Evolutionary conservation across 176 grass and related monocot species (phyloP), one percentile per base, ranked within the genome.

Genomic region (Guadua angustifolia): DNA sequence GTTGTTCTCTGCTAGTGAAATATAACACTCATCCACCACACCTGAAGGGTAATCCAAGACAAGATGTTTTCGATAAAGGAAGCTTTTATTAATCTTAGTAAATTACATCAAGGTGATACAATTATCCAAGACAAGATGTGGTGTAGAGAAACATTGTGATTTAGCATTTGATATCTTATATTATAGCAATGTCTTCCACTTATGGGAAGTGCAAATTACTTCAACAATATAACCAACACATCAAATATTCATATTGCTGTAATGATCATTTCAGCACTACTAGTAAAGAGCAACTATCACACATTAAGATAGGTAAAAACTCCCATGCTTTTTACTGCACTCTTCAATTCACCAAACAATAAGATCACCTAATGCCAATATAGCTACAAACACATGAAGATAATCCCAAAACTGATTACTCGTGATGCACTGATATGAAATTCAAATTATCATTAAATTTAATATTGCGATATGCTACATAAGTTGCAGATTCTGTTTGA

Each of bases 401-500:
- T 38, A 67, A 73, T 21, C 35, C 3, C 7, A 57, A 73, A 51
- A 43, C 7, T 7, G 24, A 9, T 26, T 55, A 7, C 43, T 53
- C 47, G 2, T 25, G 22, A 84, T 65, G 43, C 10, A 0, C 10
- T 66, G 29, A 64, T 83, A 40, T 17, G 19, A 49, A 55, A 75
- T 33, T 70, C 11, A 45, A 14, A 82, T 45, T 45, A 61, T 33
- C 35, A 55, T 55, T 33, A 64, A 66, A 32, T 21, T 76, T 52
- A 4, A 82, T 4, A 33, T 26, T 59, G 46, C 42, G 49, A 64
- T 51, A 77, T 59, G 19, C 62, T 82, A 69, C 13, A 25, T 56
- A 4, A 74, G 55, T 18, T 66, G 79, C 38, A 75, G 26, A 50
- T 82, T 33, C 51, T 74, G 49, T 46, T 76, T 56, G 57, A 22